phyloP scores from a whole-genome alignment of 805 yeast genomes.

The Suhomyces tanzawaensis region DNA sequence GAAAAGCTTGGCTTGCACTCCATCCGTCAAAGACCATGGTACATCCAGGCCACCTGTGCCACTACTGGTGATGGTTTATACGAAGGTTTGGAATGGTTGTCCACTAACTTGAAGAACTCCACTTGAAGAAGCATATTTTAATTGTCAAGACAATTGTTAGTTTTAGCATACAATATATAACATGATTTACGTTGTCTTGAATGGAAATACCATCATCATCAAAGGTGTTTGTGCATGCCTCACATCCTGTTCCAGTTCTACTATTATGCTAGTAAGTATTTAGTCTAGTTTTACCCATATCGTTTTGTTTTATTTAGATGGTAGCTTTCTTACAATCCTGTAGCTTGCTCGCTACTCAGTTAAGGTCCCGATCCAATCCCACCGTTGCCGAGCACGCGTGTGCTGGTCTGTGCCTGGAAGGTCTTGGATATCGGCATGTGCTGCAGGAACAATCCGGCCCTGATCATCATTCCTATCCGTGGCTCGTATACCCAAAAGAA shows the following conservation, averaged over 20 bases:
- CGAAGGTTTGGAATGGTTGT: constrained; percentile 39
- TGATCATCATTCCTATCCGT: neutral
- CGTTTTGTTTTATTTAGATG: constrained; percentile 1
- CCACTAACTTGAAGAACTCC: constrained; percentile 32
- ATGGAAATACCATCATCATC: neutral
- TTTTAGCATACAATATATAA: constrained; percentile 7
- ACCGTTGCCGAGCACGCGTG: too few relatives aligned
- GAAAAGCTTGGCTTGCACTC: constrained; percentile 57
- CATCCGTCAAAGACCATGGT: constrained; percentile 98
- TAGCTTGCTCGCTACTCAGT: too few relatives aligned
- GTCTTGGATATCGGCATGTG: neutral
- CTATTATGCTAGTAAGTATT: neutral
- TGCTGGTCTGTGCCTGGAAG: too few relatives aligned
- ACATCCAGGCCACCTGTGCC: constrained; percentile 98
- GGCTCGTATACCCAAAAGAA: too few relatives aligned
- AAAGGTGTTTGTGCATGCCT: neutral
- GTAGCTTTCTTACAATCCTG: too few relatives aligned
- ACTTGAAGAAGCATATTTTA: constrained; percentile 8
- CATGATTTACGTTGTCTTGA: neutral
- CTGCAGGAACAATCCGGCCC: neutral
- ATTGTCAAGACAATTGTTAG: constrained; percentile 4
- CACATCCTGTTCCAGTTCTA: constrained; percentile 2
- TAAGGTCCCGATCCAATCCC: too few relatives aligned
- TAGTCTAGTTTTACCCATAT: constrained; percentile 1
- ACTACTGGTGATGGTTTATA: constrained; percentile 65